phyloP scores from a whole-genome alignment of 805 yeast genomes.

The Zygosaccharomyces siamensis region DNA sequence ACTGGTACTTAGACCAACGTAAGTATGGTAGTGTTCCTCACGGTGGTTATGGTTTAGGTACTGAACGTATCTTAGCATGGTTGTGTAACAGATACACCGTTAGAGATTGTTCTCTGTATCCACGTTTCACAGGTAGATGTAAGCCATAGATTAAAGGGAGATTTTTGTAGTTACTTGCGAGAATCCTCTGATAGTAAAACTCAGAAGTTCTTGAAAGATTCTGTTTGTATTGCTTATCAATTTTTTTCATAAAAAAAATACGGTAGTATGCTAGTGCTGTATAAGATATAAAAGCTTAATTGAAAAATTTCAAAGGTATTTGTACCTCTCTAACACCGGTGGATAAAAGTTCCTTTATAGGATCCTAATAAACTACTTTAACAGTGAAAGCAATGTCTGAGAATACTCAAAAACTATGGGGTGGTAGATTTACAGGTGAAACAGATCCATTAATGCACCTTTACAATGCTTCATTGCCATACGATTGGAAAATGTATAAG shows the following conservation, averaged over 20 bases:
- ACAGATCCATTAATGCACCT: slow-evolving; percentile 97
- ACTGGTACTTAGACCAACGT: slow-evolving; percentile 95
- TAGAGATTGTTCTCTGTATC: slow-evolving; percentile 95
- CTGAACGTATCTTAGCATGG: slow-evolving; percentile 98
- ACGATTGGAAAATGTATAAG: slow-evolving; percentile 89
- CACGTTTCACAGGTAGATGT: slow-evolving; percentile 97
- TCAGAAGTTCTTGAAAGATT: too few relatives aligned
- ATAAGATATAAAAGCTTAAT: neutral
- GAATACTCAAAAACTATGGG: slow-evolving; percentile 78
- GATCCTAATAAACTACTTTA: neutral
- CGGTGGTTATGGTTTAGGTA: slow-evolving; percentile 98
- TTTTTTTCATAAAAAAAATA: neutral
- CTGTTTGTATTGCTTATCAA: neutral
- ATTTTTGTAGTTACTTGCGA: neutral
- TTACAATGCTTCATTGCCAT: slow-evolving; percentile 94
- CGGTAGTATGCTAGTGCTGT: neutral
- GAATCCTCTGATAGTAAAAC: neutral
- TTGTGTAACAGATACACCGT: slow-evolving; percentile 96
- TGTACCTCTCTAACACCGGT: too few relatives aligned
- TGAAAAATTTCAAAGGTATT: neutral
- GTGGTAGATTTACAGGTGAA: slow-evolving; percentile 96
- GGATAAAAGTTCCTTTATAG: neutral
- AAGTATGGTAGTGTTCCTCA: slow-evolving; percentile 97
- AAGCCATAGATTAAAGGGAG: slow-evolving; percentile 58
- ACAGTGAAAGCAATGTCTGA: slow-evolving; percentile 20